phyloP scores from a whole-genome alignment of 2,329 filamentous ascomycete genomes.

The Pseudogymnoascus sp. region DNA sequence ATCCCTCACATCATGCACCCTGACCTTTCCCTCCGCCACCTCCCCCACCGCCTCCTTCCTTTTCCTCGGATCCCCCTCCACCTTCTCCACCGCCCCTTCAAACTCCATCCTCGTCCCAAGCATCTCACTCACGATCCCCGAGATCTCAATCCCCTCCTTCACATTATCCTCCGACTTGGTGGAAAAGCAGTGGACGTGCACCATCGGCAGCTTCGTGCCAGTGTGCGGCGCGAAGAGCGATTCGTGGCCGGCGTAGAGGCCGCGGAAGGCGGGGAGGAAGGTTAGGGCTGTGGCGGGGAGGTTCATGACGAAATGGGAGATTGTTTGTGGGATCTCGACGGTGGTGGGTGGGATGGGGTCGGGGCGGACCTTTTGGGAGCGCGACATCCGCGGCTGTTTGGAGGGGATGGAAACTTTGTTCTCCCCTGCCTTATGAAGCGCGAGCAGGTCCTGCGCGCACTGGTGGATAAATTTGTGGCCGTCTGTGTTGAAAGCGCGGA shows the following conservation, averaged over 20 bases:
- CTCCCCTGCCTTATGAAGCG: conserved; percentile 43
- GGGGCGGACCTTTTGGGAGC: conserved; percentile 21
- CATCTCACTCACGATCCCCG: conserved; percentile 34
- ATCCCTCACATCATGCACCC: conserved; percentile 67
- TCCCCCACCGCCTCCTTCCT: conserved; percentile 35
- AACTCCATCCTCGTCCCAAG: conserved; percentile 38
- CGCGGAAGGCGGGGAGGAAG: conserved; percentile 70
- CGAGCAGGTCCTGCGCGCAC: conserved; percentile 55
- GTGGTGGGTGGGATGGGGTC: conserved; percentile 32
- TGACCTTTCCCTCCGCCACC: conserved; percentile 40
- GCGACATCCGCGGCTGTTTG: conserved; percentile 29
- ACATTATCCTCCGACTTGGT: conserved; percentile 71
- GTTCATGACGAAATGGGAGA: conserved; percentile 98
- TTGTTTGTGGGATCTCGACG: conserved; percentile 60
- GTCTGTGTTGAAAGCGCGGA: conserved; percentile 74
- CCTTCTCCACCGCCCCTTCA: conserved; percentile 31
- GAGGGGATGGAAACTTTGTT: conserved; percentile 46
- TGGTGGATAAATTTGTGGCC: conserved; percentile 72
- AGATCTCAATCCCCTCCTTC: conserved; percentile 37
- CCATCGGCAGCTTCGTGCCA: conserved; percentile 59
- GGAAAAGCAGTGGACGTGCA: conserved; percentile 94
- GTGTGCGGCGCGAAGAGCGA: conserved; percentile 56
- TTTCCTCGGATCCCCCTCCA: conserved; percentile 35
- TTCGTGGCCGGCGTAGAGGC: conserved; percentile 70
- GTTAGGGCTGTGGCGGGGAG: conserved; percentile 83